These are phyloP conservation scores for Withania somnifera DNA, from an alignment of 305 asterid genomes.

Conservation along the genomic window DNA sequence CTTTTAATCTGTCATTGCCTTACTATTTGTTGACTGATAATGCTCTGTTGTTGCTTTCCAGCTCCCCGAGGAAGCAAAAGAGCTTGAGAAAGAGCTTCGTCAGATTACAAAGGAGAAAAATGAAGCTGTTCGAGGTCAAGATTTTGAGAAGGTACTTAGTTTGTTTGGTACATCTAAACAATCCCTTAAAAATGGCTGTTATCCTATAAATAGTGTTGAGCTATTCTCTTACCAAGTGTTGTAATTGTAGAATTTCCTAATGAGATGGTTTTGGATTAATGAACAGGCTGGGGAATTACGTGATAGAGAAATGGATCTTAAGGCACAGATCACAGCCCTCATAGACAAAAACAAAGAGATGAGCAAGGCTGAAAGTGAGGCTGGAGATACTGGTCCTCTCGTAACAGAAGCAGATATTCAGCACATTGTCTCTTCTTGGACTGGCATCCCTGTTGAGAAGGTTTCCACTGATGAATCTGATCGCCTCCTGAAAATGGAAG, in stretches of 20 bases:
- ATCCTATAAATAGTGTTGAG: neutral
- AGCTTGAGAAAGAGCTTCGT: slow-evolving; percentile 92
- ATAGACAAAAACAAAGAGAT: slow-evolving; percentile 86
- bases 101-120: slow-evolving; percentile 92
- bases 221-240: neutral
- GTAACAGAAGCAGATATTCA: slow-evolving; percentile 95
- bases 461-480: slow-evolving; percentile 88
- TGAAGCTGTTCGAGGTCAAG: slow-evolving; percentile 85
- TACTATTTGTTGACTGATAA: slow-evolving; percentile 4
- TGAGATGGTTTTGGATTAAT: neutral
- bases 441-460: slow-evolving; percentile 93
- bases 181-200: neutral
- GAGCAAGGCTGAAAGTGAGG: slow-evolving; percentile 85
- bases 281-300: slow-evolving; percentile 89
- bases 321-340: slow-evolving; percentile 76
- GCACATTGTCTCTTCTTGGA: slow-evolving; percentile 92
- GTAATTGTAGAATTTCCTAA: neutral
- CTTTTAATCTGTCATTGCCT: neutral
- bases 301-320: slow-evolving; percentile 91
- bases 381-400: slow-evolving; percentile 71
- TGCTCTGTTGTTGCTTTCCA: slow-evolving; percentile 17
- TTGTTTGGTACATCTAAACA: neutral
- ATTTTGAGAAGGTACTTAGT: slow-evolving; percentile 68
- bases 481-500: slow-evolving; percentile 96
- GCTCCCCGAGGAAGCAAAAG: slow-evolving; percentile 98